phyloP scores from a whole-genome alignment of 1,139 yeast genomes.

The Nakaseomyces kungkrabaensis region DNA sequence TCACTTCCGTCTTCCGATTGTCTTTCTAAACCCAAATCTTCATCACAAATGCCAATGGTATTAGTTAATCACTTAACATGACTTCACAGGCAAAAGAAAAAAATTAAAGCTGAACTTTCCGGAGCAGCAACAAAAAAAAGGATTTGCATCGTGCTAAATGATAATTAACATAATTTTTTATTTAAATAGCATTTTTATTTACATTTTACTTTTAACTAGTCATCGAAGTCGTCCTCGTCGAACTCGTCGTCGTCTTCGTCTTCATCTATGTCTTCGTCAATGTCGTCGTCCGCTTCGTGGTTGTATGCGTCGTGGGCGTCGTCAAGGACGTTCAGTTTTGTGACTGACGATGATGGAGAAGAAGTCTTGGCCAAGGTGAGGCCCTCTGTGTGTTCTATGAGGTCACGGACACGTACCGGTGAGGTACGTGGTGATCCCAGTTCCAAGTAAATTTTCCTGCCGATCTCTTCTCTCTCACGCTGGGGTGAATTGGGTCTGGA shows the following conservation, averaged over 20 bases:
- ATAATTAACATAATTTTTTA: background rate
- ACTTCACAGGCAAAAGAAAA: no score
- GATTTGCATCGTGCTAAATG: background rate
- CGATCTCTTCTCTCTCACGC: conserved; percentile 10
- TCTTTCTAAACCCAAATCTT: no score
- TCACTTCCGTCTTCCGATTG: no score
- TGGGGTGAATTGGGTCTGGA: background rate
- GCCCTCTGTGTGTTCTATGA: conserved; percentile 4
- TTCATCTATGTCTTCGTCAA: conserved; percentile 12
- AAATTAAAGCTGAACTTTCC: no score
- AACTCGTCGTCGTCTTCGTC: conserved; percentile 15
- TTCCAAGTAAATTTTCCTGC: conserved; percentile 25
- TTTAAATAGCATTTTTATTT: no score
- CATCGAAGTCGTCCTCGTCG: conserved; percentile 13
- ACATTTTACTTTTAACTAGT: background rate
- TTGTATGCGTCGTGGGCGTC: conserved; percentile 22
- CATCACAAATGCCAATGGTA: no score
- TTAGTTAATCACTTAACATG: no score
- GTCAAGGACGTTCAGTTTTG: conserved; percentile 20
- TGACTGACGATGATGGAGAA: conserved; percentile 14
- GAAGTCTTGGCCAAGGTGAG: conserved; percentile 11
- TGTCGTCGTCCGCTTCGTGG: conserved; percentile 13
- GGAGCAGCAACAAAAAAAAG: background rate
- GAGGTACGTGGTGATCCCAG: conserved; percentile 28
- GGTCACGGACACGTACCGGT: conserved; percentile 13